A percentile compares a stretch with the other conserved stretches of the same genome.
phyloP scores from a whole-genome alignment of 2,329 filamentous ascomycete genomes.

The Cladosporium oxysporum region DNA sequence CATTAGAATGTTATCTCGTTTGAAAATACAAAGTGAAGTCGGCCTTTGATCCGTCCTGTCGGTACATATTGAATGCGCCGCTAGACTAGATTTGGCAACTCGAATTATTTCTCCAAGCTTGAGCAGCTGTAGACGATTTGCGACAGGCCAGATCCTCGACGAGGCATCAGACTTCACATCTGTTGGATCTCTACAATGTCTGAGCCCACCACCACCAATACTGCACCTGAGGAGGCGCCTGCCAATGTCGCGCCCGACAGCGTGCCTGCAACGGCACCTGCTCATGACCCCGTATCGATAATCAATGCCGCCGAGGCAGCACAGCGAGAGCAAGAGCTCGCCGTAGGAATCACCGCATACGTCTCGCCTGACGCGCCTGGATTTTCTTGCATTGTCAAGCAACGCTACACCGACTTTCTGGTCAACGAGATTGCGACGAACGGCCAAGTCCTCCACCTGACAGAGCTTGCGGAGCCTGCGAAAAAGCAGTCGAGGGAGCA shows the following conservation, averaged over 20 bases:
- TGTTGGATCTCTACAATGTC: neutral
- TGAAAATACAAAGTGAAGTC: neutral
- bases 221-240: neutral
- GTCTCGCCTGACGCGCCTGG: conserved; percentile 59
- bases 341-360: conserved; percentile 64
- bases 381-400: conserved; percentile 67
- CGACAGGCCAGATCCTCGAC: neutral
- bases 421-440: conserved; percentile 83
- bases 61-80: neutral
- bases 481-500: conserved; percentile 23
- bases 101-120: conserved; percentile 8
- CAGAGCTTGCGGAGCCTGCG: conserved; percentile 42
- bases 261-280: neutral
- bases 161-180: neutral
- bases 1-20: neutral
- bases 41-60: neutral
- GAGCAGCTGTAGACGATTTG: neutral
- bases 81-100: conserved; percentile 7
- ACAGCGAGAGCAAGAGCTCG: conserved; percentile 42
- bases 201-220: neutral
- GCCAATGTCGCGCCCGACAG: neutral
- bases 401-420: conserved; percentile 86
- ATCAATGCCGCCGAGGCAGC: conserved; percentile 9
- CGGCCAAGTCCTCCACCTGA: conserved; percentile 74
- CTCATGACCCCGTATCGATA: neutral